A percentile compares a stretch with the other conserved stretches of the same genome.
phyloP scores from a whole-genome alignment of 2,329 filamentous ascomycete species.

The Aspergillus pseudoglaucus region DNA sequence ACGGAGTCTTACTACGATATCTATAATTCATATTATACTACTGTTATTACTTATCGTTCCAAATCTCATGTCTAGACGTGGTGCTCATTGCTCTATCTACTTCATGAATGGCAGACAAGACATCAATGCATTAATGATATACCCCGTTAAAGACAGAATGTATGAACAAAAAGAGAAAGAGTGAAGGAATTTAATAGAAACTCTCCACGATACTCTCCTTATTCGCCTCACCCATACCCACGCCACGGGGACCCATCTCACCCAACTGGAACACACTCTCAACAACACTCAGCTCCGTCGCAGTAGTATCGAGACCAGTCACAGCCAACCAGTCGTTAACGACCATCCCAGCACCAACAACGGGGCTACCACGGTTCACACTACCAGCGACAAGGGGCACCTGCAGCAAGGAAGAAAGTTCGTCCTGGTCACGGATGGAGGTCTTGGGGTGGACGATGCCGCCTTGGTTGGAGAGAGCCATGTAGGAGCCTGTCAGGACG shows the following conservation, averaged over 20 bases:
- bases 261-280: slow-evolving; percentile 94
- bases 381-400: slow-evolving; percentile 91
- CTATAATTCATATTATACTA: background rate
- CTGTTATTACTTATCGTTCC: background rate
- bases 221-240: slow-evolving; percentile 51
- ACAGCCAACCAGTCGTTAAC: slow-evolving; percentile 98
- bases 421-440: slow-evolving; percentile 94
- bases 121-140: background rate
- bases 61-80: no score
- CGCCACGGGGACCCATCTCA: slow-evolving; percentile 65
- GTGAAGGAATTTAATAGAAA: slow-evolving; percentile 66
- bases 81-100: no score
- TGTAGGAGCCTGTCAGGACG: slow-evolving; percentile 92
- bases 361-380: slow-evolving; percentile 85
- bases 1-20: background rate
- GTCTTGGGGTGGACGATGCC: slow-evolving; percentile 98
- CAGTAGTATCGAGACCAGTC: slow-evolving; percentile 86
- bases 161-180: slow-evolving; percentile 2
- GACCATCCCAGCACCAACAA: slow-evolving; percentile 95
- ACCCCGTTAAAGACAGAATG: background rate
- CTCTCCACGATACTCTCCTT: slow-evolving; percentile 99
- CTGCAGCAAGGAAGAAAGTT: slow-evolving; percentile 86
- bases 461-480: slow-evolving; percentile 91
- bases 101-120: no score
- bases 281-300: slow-evolving; percentile 93